A percentile compares a stretch with the other conserved stretches of the same genome.
Conservation (phyloP, 495 filamentous ascomycete genomes). For the Hypoxylon cercidicola region DNA sequence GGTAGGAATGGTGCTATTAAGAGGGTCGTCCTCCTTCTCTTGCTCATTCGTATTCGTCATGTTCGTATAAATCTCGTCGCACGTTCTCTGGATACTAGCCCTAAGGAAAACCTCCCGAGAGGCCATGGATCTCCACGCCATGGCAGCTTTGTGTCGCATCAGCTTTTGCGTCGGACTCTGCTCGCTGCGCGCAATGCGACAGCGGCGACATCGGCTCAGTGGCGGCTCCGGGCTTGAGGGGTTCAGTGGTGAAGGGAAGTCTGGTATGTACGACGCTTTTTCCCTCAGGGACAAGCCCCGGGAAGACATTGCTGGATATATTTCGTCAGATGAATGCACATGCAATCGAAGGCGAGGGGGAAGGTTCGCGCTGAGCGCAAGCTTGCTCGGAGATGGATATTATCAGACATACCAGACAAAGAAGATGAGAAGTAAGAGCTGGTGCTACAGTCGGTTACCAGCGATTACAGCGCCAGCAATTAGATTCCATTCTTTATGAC, state of each 20-base stretch:
- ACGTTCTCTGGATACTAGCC: background rate
- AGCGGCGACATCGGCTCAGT: conserved; percentile 16
- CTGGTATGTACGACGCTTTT: conserved; percentile 20
- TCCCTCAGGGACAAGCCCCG: conserved; percentile 19
- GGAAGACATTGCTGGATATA: conserved; percentile 14
- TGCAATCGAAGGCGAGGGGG: background rate
- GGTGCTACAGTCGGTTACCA: background rate
- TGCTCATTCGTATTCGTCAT: too few species aligned
- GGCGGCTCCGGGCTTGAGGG: conserved; percentile 20
- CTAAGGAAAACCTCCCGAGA: conserved; percentile 1
- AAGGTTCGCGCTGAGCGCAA: background rate
- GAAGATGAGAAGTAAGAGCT: conserved; percentile 1
- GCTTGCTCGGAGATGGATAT: background rate
- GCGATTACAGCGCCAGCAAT: background rate
- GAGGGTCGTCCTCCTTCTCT: background rate
- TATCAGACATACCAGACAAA: conserved; percentile 19
- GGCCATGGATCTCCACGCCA: conserved; percentile 40
- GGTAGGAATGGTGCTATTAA: background rate
- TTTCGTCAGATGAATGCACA: conserved; percentile 3
- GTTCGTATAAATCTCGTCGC: background rate
- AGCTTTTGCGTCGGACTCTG: conserved; percentile 46
- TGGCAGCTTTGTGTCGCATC: conserved; percentile 48
- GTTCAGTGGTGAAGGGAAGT: conserved; percentile 32
- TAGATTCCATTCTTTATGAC: conserved; percentile 20
- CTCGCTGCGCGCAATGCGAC: conserved; percentile 20